A percentile compares a stretch with the other conserved stretches of the same genome.
phyloP scores from a whole-genome alignment of 306 rosid species.

The Fragaria nilgerrensis region DNA sequence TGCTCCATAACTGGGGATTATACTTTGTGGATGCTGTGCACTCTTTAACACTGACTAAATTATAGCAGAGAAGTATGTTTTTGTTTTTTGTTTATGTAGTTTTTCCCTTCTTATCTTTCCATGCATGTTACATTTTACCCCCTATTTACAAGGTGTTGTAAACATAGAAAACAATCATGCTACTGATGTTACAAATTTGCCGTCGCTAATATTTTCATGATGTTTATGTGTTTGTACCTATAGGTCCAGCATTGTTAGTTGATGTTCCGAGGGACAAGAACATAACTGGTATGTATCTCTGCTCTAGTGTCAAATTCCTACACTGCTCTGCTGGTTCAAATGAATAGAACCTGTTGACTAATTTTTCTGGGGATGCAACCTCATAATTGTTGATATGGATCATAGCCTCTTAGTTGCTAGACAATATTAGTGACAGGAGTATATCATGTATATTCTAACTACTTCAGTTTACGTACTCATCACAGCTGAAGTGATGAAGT shows the following conservation, averaged over 20 bases:
- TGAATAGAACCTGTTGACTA: not conserved
- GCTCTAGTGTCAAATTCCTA: not conserved
- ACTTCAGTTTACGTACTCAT: not conserved
- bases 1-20: no score
- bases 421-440: not conserved
- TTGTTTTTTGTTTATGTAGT: not conserved
- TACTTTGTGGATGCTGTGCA: no score
- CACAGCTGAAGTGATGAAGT: conserved; percentile 89
- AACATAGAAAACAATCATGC: not conserved
- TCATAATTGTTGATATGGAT: not conserved
- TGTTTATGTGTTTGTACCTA: conserved; percentile 19
- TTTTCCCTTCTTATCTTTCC: not conserved
- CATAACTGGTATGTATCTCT: conserved; percentile 67
- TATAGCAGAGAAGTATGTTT: not conserved
- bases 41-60: no score
- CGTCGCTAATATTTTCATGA: not conserved
- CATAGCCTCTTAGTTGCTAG: not conserved
- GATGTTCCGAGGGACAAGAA: conserved; percentile 80
- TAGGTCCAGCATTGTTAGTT: conserved; percentile 75
- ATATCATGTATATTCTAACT: not conserved
- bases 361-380: not conserved
- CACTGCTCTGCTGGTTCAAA: not conserved
- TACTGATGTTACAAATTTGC: not conserved
- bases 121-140: not conserved
- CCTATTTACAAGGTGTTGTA: not conserved